Evolutionary conservation across 176 grass and related monocot genomes (phyloP).

Genomic region (Oryza officinalis): DNA sequence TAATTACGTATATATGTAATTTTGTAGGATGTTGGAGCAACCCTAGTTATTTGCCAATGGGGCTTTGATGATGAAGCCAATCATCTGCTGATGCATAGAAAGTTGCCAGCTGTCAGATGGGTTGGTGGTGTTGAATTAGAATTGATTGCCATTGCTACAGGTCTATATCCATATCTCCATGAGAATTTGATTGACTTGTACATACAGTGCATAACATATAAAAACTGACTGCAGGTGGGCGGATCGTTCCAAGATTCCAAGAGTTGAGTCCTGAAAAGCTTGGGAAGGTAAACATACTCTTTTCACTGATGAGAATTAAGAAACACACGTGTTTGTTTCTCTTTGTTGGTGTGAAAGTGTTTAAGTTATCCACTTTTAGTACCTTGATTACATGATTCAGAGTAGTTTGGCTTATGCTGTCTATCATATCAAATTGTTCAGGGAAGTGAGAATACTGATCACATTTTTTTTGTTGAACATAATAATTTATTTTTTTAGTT

Average conservation of each 20-base stretch:
- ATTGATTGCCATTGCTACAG: constrained; percentile 97
- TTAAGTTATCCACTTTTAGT: not conserved
- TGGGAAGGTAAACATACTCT: constrained; percentile 65
- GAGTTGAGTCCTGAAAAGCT: constrained; percentile 86
- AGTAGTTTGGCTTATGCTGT: not conserved
- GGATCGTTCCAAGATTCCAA: constrained; percentile 95
- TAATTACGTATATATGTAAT: not conserved
- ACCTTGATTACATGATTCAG: not conserved
- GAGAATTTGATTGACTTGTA: not conserved
- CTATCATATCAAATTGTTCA: not conserved
- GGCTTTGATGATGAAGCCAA: constrained; percentile 99
- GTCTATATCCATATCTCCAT: constrained; percentile 32
- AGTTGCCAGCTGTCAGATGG: constrained; percentile 98
- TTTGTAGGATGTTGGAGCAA: constrained; percentile 89
- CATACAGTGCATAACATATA: constrained; percentile 13
- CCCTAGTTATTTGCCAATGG: constrained; percentile 98
- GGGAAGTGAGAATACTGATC: no score
- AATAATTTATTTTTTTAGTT: not conserved
- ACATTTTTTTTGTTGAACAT: not conserved
- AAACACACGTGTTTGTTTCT: not conserved
- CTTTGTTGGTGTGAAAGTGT: not conserved
- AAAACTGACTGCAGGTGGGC: constrained; percentile 62
- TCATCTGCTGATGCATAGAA: constrained; percentile 85
- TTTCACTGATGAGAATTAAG: not conserved
- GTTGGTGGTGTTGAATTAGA: constrained; percentile 99